phyloP scores from a whole-genome alignment of 495 filamentous ascomycete species.

The Copromyces sp. region DNA sequence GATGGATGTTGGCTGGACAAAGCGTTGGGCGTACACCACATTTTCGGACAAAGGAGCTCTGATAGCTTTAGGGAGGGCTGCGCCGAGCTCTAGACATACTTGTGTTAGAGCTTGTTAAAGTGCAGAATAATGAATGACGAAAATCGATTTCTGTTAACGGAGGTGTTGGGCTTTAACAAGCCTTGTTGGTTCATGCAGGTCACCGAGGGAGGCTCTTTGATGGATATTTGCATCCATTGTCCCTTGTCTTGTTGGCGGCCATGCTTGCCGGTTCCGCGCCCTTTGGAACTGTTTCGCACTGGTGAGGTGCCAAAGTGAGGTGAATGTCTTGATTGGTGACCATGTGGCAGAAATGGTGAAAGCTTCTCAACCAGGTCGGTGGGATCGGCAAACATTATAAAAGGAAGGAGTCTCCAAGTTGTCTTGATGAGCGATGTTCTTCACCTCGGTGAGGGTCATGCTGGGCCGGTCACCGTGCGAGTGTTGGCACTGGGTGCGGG shows the following conservation, averaged over 20 bases:
- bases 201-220: not conserved
- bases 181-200: not conserved
- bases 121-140: not conserved
- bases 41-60: not conserved
- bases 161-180: not conserved
- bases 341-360: not conserved
- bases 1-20: not conserved
- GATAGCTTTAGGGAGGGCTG: not conserved
- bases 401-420: not conserved
- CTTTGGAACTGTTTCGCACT: not conserved
- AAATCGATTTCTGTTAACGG: not conserved
- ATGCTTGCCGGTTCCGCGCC: not conserved
- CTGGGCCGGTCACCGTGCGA: not conserved
- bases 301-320: not conserved
- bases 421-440: not conserved
- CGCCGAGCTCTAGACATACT: not conserved
- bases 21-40: not conserved
- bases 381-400: not conserved
- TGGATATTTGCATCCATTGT: not conserved
- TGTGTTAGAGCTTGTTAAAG: not conserved
- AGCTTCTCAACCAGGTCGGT: not conserved
- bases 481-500: not conserved
- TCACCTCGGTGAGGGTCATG: not conserved
- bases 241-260: not conserved
- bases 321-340: not conserved